Evolutionary conservation across 2,329 filamentous ascomycete genomes (phyloP), one percentile per base, ranked within the genome.

Genomic region (Myriosclerotinia duriaeana): DNA sequence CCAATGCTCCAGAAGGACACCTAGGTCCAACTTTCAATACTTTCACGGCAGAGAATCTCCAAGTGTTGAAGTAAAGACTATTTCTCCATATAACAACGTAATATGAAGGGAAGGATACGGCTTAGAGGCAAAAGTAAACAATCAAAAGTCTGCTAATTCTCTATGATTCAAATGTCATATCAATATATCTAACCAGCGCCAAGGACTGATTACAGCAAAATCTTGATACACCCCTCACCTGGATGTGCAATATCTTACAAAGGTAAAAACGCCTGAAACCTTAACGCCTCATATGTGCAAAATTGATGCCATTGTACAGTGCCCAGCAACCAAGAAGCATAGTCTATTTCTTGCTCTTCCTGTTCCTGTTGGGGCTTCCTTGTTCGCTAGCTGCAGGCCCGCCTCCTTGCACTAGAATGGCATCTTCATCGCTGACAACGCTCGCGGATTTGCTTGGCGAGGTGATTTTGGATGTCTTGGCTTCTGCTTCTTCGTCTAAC

Each of bases 361-460:
- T 89, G 81, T 84, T 87, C 80, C 86, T 67, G 26, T 11, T 83
- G 55, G 77, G 76, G 67, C 76, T 76, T 62, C 78, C 76, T n/a
- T 69, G 69, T 44, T 70, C 69, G 55, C 50, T 70, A 9, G 62
- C 65, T 42, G 69, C 65, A 11, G 73, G 70, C 1, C 71, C 67
- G 44, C 70, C 68, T 38, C 67, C 67, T 74, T 95, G 91, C 59
- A 96, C 91, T 70, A 96, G 80, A 34, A 96, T 90, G 22, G 87
- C 86, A 76, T 93, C 90, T 68, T 92, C 90, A 75, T 89, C 87
- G 76, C 87, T 89, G 20, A 61, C 46, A 11, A 61, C 87, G 76
- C 87, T 65, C 52, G 76, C 78, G 62, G 76, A 72, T 64, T 80
- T 79, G 71, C 78, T 75, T 30, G 78, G 73, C 6, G 72, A 71